Percentiles rank a stretch among this genome's conserved stretches.
phyloP scores from a whole-genome alignment of 495 filamentous ascomycete genomes.

The Letharia columbiana region DNA sequence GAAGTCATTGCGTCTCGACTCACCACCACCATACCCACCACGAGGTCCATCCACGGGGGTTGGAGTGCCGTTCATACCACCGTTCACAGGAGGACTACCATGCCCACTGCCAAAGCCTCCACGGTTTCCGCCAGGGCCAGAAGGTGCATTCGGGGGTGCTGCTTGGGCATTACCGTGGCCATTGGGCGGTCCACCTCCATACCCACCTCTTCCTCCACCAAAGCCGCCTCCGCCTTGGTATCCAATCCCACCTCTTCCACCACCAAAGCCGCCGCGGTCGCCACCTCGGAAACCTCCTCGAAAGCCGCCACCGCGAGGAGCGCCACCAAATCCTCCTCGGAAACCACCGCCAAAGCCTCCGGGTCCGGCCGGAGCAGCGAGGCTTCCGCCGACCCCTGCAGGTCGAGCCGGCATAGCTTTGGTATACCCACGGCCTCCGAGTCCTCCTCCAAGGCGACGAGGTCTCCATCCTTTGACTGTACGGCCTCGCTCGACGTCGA shows the following conservation, averaged over 20 bases:
- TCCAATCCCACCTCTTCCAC: constrained; percentile 46
- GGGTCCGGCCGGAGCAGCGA: constrained; percentile 56
- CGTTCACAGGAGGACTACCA: constrained; percentile 32
- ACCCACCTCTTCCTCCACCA: constrained; percentile 41
- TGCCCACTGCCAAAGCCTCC: constrained; percentile 40
- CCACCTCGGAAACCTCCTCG: constrained; percentile 55
- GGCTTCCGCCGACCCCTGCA: constrained; percentile 43
- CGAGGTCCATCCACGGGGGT: constrained; percentile 19
- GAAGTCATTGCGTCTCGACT: constrained; percentile 33
- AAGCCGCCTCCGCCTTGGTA: constrained; percentile 55
- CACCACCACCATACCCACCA: constrained; percentile 35
- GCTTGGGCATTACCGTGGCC: constrained; percentile 34
- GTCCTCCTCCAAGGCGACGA: constrained; percentile 80
- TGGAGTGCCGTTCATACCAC: constrained; percentile 28
- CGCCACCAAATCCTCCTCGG: constrained; percentile 48
- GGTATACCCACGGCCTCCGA: constrained; percentile 89
- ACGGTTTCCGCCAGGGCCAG: constrained; percentile 59
- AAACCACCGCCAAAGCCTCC: constrained; percentile 60
- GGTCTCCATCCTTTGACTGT: constrained; percentile 94
- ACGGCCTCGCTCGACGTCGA: constrained; percentile 93
- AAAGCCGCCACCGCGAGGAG: constrained; percentile 45
- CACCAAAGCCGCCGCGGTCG: constrained; percentile 43
- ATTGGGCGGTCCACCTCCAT: constrained; percentile 39
- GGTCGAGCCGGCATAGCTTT: constrained; percentile 71
- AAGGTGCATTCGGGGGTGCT: constrained; percentile 69